Percentiles rank a stretch among this genome's conserved stretches.
Conservation (phyloP, 306 rosid species). For the Trifolium dubium region DNA sequence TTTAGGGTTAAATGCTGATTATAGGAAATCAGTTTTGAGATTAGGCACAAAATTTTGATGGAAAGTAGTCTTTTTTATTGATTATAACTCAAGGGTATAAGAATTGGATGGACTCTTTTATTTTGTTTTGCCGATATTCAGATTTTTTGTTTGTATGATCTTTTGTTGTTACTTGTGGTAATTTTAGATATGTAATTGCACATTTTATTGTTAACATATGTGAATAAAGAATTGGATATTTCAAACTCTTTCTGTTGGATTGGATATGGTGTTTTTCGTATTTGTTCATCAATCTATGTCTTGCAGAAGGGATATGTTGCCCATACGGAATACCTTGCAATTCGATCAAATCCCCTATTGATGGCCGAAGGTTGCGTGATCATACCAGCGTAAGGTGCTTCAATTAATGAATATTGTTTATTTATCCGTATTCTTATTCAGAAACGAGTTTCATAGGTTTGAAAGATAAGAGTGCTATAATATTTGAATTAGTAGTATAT, state of each 20-base stretch:
- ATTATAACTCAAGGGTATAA: neutral
- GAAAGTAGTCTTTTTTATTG: constrained; percentile 24
- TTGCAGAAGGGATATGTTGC: constrained; percentile 71
- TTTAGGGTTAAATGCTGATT: constrained; percentile 24
- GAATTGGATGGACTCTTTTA: neutral
- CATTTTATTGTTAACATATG: neutral
- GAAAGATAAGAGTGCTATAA: constrained; percentile 14
- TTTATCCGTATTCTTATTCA: constrained; percentile 26
- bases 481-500: neutral
- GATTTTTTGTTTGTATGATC: constrained; percentile 3
- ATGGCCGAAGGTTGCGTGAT: constrained; percentile 60
- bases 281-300: constrained; percentile 43
- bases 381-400: constrained; percentile 57
- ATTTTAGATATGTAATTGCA: constrained; percentile 13
- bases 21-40: constrained; percentile 8
- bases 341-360: constrained; percentile 59
- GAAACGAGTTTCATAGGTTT: constrained; percentile 15
- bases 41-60: neutral
- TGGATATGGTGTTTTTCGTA: constrained; percentile 42
- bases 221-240: constrained; percentile 6
- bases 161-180: constrained; percentile 7
- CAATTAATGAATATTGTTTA: constrained; percentile 20
- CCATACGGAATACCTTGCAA: constrained; percentile 55
- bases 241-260: constrained; percentile 22
- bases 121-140: constrained; percentile 1